Conservation (phyloP, 495 filamentous ascomycete genomes). For the Lepraria neglecta region DNA sequence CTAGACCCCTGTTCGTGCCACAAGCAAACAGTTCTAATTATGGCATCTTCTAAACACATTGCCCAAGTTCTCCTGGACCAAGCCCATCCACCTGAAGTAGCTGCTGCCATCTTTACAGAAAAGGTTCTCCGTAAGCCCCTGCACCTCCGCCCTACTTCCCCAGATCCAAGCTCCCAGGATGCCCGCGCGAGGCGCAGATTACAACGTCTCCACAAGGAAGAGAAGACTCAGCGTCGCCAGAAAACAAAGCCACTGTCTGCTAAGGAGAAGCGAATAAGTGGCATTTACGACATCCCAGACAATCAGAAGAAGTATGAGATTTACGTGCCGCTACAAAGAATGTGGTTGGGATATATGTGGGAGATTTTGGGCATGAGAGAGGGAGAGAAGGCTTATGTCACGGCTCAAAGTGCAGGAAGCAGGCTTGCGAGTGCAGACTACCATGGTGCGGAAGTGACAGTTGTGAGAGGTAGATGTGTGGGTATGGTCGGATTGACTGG, state of each 20-base stretch:
- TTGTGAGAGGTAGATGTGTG: conserved; percentile 72
- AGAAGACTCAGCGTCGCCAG: conserved; percentile 50
- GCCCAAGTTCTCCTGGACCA: conserved; percentile 63
- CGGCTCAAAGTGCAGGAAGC: conserved; percentile 49
- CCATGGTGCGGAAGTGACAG: conserved; percentile 79
- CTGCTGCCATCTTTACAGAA: conserved; percentile 65
- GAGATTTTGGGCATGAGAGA: conserved; percentile 55
- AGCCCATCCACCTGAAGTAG: conserved; percentile 65
- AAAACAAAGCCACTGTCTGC: conserved; percentile 76
- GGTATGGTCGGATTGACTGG: conserved; percentile 76
- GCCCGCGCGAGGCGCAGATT: conserved; percentile 59
- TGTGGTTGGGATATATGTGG: conserved; percentile 82
- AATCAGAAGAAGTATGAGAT: conserved; percentile 63
- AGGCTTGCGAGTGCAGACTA: conserved; percentile 79
- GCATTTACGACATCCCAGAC: conserved; percentile 66
- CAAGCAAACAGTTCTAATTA: not conserved
- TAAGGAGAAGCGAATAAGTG: conserved; percentile 63
- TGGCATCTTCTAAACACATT: conserved; percentile 37
- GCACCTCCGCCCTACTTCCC: conserved; percentile 65
- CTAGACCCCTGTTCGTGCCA: not conserved
- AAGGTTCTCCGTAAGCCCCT: conserved; percentile 80
- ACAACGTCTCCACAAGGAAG: conserved; percentile 49
- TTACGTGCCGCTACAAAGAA: conserved; percentile 64
- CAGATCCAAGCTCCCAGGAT: conserved; percentile 49
- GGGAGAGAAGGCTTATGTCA: conserved; percentile 42